These are phyloP conservation scores for Leccinellum albellum DNA, from an alignment of 768 basidiomycete genomes.

Conservation along the genomic window DNA sequence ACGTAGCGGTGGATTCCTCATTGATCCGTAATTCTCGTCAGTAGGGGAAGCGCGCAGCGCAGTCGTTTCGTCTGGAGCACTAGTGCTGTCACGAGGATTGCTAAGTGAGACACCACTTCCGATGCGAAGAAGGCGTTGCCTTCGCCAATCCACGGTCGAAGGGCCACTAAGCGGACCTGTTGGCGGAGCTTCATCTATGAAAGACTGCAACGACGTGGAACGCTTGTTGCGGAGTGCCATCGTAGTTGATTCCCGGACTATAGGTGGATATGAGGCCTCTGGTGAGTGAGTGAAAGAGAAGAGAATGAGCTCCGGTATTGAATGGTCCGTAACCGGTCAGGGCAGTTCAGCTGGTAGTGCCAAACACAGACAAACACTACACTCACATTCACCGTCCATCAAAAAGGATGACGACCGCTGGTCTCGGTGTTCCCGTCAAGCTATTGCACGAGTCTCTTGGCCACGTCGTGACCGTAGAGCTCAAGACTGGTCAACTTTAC, in stretches of 20 bases:
- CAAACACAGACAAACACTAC: slow-evolving; percentile 21
- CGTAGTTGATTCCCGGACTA: not conserved
- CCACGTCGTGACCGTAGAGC: slow-evolving; percentile 95
- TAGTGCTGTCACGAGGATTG: slow-evolving; percentile 1
- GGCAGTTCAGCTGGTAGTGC: not conserved
- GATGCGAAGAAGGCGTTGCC: slow-evolving; percentile 57
- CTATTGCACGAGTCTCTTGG: slow-evolving; percentile 95
- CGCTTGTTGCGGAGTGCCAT: slow-evolving; percentile 20
- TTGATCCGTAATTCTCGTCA: slow-evolving; percentile 54
- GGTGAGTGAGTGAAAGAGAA: not conserved
- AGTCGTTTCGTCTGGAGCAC: slow-evolving; percentile 32
- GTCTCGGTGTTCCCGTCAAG: slow-evolving; percentile 94
- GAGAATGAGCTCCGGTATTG: not conserved
- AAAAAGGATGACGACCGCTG: slow-evolving; percentile 40
- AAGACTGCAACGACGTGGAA: slow-evolving; percentile 21
- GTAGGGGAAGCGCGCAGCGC: slow-evolving; percentile 31
- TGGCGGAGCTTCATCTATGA: slow-evolving; percentile 14
- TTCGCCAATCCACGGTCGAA: slow-evolving; percentile 56
- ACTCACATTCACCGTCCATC: slow-evolving; percentile 9
- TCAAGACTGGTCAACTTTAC: slow-evolving; percentile 97
- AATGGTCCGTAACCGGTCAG: not conserved
- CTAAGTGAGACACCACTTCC: slow-evolving; percentile 27
- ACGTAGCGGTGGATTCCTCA: slow-evolving; percentile 31
- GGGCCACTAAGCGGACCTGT: slow-evolving; percentile 45
- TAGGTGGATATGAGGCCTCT: not conserved